Conservation (phyloP, 2,329 filamentous ascomycete species). For the Colletotrichum tanaceti region DNA sequence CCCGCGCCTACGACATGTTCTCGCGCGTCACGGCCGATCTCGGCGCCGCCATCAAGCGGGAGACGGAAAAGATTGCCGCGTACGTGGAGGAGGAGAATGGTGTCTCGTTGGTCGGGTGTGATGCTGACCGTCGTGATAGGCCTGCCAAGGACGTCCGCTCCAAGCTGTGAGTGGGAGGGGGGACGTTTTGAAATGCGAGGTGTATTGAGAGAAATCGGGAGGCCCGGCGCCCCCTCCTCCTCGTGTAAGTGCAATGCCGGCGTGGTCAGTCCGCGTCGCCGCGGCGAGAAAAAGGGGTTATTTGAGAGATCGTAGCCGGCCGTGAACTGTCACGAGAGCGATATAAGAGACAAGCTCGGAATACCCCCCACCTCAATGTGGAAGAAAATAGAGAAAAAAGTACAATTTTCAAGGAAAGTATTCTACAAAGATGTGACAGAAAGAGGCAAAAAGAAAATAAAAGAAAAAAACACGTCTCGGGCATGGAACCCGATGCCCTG, state of each 20-base stretch:
- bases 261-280: neutral
- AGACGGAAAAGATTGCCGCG: slow-evolving; percentile 60
- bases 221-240: neutral
- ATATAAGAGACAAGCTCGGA: slow-evolving; percentile 2
- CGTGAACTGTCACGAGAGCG: neutral
- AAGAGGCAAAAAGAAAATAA: too few species aligned
- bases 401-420: slow-evolving; percentile 7
- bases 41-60: slow-evolving; percentile 62
- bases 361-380: neutral
- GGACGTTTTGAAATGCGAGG: neutral
- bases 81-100: slow-evolving; percentile 30
- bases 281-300: neutral
- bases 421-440: slow-evolving; percentile 19
- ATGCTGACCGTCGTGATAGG: slow-evolving; percentile 18
- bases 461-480: neutral
- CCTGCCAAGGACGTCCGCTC: slow-evolving; percentile 27
- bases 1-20: slow-evolving; percentile 72
- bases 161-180: slow-evolving; percentile 28
- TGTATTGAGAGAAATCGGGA: neutral
- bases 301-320: slow-evolving; percentile 5
- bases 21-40: slow-evolving; percentile 64
- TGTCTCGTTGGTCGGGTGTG: neutral
- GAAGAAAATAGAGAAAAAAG: neutral
- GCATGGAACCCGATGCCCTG: slow-evolving; percentile 23
- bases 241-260: neutral